These are phyloP conservation scores for Cystobasidium slooffiae DNA, from an alignment of 1,284 basidiomycete genomes.

Conservation along the genomic window DNA sequence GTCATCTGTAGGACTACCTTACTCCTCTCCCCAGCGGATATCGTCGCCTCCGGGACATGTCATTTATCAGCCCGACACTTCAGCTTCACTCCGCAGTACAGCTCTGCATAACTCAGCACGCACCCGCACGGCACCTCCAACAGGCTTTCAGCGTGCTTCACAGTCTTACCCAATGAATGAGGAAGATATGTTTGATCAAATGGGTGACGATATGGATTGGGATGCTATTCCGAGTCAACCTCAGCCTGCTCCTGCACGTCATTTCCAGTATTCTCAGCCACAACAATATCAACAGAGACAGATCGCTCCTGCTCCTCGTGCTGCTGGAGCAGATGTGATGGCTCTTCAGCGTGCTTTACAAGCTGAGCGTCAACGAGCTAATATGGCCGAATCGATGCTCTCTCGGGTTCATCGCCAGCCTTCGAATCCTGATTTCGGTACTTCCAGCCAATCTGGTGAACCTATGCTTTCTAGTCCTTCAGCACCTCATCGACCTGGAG, in stretches of 20 bases:
- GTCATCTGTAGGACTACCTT: not conserved
- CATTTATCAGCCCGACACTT: slow-evolving; percentile 23
- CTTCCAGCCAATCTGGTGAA: not conserved
- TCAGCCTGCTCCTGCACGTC: not conserved
- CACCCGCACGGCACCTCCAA: not conserved
- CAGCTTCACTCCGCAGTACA: slow-evolving; percentile 4
- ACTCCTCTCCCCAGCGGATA: not conserved
- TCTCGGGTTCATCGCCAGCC: slow-evolving; percentile 10
- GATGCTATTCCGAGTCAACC: not conserved
- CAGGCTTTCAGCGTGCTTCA: slow-evolving; percentile 4
- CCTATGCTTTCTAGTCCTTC: slow-evolving; percentile 10
- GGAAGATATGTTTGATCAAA: slow-evolving; percentile 21
- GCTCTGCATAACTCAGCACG: not conserved
- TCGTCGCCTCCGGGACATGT: slow-evolving; percentile 4
- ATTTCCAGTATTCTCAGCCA: not conserved
- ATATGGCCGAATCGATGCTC: slow-evolving; percentile 12
- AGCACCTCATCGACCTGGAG: not conserved
- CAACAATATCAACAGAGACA: not conserved
- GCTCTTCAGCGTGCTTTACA: not conserved
- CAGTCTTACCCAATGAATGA: slow-evolving; percentile 1
- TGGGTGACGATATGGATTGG: slow-evolving; percentile 22
- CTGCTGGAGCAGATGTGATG: not conserved
- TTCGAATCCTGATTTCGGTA: not conserved
- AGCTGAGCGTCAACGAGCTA: slow-evolving; percentile 11
- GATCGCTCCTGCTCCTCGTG: not conserved